phyloP scores from a whole-genome alignment of 2,329 filamentous ascomycete genomes.

The Cadophora malorum region DNA sequence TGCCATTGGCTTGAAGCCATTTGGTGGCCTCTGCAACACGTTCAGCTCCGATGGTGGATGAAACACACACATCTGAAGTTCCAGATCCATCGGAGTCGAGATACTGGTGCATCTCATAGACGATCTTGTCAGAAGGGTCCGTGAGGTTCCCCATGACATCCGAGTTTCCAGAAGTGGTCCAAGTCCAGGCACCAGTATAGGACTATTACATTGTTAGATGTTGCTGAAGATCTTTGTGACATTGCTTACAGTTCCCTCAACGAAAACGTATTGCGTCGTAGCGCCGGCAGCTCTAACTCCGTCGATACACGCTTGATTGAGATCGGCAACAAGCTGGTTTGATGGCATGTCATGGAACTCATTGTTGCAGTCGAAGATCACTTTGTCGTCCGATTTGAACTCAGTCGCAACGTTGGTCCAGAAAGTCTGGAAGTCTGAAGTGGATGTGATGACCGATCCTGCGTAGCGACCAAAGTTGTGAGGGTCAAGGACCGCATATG shows the following conservation, averaged over 20 bases:
- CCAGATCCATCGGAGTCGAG: slow-evolving; percentile 62
- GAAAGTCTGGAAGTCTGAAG: slow-evolving; percentile 49
- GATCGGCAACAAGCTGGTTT: slow-evolving; percentile 47
- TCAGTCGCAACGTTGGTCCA: slow-evolving; percentile 48
- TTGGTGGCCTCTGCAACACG: slow-evolving; percentile 58
- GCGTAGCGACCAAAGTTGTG: slow-evolving; percentile 59
- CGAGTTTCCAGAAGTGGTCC: slow-evolving; percentile 47
- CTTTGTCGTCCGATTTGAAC: slow-evolving; percentile 47
- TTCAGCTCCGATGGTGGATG: slow-evolving; percentile 57
- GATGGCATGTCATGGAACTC: slow-evolving; percentile 52
- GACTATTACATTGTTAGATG: slow-evolving; percentile 13
- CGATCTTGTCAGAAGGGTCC: slow-evolving; percentile 58
- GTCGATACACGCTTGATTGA: slow-evolving; percentile 55
- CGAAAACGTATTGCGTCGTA: slow-evolving; percentile 62
- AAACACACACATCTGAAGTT: slow-evolving; percentile 57
- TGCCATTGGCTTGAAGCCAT: slow-evolving; percentile 60
- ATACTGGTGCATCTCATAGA: slow-evolving; percentile 69
- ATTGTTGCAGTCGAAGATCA: slow-evolving; percentile 52
- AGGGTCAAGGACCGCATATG: slow-evolving; percentile 55
- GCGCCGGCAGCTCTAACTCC: slow-evolving; percentile 52
- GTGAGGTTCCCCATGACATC: slow-evolving; percentile 54
- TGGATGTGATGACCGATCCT: slow-evolving; percentile 47
- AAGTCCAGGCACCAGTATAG: slow-evolving; percentile 38
- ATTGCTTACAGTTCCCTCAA: slow-evolving; percentile 53
- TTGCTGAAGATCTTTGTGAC: not conserved